Percentiles rank a stretch among this genome's conserved stretches.
These are phyloP conservation scores for Nitzschia sp. DNA, from an alignment of 108 stramenopile species.

Conservation along the genomic window DNA sequence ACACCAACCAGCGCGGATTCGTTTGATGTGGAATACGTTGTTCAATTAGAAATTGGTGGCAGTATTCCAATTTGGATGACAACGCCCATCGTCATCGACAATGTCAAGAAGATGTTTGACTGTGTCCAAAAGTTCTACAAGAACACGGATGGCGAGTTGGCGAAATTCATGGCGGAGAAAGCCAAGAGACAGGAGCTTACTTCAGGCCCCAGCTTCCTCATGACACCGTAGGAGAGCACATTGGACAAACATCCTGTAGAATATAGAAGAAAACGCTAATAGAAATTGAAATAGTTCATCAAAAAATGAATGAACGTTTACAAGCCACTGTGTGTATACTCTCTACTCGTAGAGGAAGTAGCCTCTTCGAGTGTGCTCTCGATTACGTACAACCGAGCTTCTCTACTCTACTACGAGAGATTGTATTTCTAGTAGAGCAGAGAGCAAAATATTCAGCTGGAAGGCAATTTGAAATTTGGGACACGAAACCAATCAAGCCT, in stretches of 20 bases:
- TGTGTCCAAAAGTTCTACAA: background rate
- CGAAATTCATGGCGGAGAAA: conserved; percentile 2
- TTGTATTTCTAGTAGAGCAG: no score
- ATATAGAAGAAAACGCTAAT: background rate
- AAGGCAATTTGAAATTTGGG: no score
- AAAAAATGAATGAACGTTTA: no score
- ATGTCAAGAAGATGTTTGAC: conserved; percentile 62
- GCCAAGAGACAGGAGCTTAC: background rate
- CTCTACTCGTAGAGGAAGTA: no score
- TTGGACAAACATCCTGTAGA: background rate
- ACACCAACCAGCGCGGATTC: conserved; percentile 55
- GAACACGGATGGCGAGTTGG: conserved; percentile 4
- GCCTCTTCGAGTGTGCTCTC: no score
- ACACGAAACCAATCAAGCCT: no score
- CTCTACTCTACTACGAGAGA: no score
- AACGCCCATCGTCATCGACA: conserved; percentile 57
- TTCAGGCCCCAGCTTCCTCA: background rate
- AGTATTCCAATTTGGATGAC: conserved; percentile 70
- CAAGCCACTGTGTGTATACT: no score
- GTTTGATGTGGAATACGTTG: conserved; percentile 75
- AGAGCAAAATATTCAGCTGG: no score
- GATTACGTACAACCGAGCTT: no score
- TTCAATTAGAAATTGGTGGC: conserved; percentile 77
- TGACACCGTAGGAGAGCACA: background rate
- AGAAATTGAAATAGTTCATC: background rate